Base-by-base conservation (phyloP, 2,329 filamentous ascomycete species). In the Hymenoscyphus fructigenus region DNA sequence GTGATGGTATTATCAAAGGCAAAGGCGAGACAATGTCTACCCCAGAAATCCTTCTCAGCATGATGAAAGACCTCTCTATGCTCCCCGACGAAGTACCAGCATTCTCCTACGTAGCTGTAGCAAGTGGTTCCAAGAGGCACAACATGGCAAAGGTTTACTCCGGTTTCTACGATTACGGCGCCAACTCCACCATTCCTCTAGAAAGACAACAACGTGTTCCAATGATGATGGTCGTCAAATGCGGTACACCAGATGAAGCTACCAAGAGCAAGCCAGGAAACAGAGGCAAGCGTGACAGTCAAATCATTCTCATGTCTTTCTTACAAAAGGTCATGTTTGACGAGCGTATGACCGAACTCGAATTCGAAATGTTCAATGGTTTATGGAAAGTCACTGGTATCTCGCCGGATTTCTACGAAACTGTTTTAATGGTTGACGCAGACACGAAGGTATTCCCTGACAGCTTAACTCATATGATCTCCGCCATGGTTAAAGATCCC, bases 271-370 rank as follows among this genome's bases (percentile, higher is more conserved):
- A 99, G 80, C 92, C 96, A 14, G 95, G 95, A 73, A 99, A 99
- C 80, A 88, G 95, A 79, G 96, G 95, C 79, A 99, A 99, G 84
- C 92, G 95, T 76, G 95, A 99, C 84, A 97, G 92, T 82, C 95
- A 99, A 78, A 97, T 99, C 75, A 95, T 99, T 72, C 85, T 99
- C 70, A 99, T 99, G 95, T 97, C 93, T 5, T 99, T 99, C 84
- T 82, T 99, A 71, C 95, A 99, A 77, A 99, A 99, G 82, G 95
- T 99, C 75, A 99, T 99, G 95, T 99, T 99, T 74, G 95, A 99
- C 77, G 96, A 99, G 80, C 91, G 95, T 67, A 99, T 99, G 95
- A 99, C 96, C 20, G 94, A 99, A 78, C 89, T 99, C 61, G 95
- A 99, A 78, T 99, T 93, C 75, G 95, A 99, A 76, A 98, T 99